Evolutionary conservation across 768 basidiomycete species (phyloP).

Genomic region (Pleurotus citrinopileatus): DNA sequence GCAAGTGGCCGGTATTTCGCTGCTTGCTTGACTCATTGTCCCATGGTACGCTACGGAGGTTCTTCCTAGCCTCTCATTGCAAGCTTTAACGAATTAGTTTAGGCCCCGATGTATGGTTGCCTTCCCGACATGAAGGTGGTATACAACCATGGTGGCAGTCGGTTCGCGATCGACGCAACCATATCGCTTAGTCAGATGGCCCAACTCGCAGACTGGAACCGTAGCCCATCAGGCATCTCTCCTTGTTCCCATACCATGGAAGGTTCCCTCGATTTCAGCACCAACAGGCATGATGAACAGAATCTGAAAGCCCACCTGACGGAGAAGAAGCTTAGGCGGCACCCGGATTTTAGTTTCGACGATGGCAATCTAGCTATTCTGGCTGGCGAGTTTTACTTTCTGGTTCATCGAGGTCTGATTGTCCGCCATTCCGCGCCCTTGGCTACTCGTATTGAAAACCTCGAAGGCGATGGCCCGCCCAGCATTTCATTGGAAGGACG

Average conservation of each 20-base stretch:
- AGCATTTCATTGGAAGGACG: constrained; percentile 51
- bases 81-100: too few species aligned
- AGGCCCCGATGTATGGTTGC: too few species aligned
- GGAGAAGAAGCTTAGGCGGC: constrained; percentile 28
- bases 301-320: constrained; percentile 4
- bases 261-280: constrained; percentile 39
- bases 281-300: constrained; percentile 35
- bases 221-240: not conserved
- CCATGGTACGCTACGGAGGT: too few species aligned
- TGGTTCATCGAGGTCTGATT: constrained; percentile 67
- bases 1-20: too few species aligned
- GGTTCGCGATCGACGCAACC: too few species aligned
- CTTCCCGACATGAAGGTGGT: too few species aligned
- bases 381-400: constrained; percentile 55
- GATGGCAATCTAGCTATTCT: constrained; percentile 72
- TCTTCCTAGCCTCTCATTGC: too few species aligned
- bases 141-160: too few species aligned
- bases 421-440: constrained; percentile 60
- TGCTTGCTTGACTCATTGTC: too few species aligned
- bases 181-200: too few species aligned
- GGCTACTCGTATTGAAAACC: constrained; percentile 22
- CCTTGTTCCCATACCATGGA: not conserved
- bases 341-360: constrained; percentile 56
- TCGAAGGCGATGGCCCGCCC: not conserved
- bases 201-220: too few species aligned